Evolutionary conservation across 805 yeast genomes (phyloP), one percentile per base, ranked within the genome.

Genomic region (Saccharomycopsis selenospora): DNA sequence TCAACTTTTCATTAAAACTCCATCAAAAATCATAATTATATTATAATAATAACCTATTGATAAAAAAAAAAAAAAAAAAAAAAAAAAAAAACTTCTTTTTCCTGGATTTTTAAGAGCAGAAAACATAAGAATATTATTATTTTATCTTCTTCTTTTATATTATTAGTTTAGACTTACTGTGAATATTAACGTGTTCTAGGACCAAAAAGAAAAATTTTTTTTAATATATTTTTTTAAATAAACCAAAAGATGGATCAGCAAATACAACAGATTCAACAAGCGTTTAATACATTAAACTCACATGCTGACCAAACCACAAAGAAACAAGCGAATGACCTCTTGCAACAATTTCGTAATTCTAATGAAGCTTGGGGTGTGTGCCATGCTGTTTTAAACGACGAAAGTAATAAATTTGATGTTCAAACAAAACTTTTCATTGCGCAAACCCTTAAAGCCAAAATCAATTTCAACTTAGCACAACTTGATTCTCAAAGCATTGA

Each of bases 271-370:
- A 62, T 71, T 25, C 61, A 65, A 47, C 60, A 69, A 63, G 68
- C 75, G 36, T 66, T 78, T 60, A 59, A 58, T 48, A 69, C 76
- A 8, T 66, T 77, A 71, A 76, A 76, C 59, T 62, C 76, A 28
- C 61, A 66, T 49, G 68, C 72, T 6, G 59, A 61, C 26, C 68
- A 68, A 48, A 55, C 49, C 20, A 48, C 58, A n/a, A 74, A 76
- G 55, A 65, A 61, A 22, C 66, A 72, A 55, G 71, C 84, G 50
- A 65, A 74, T 45, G 65, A 64, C 38, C 87, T 69, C 59, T 70
- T 93, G 49, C 91, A 90, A 61, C 67, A 73, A 27, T 93, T 93
- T 66, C 97, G 93, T 65, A 83, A 89, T 61, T 80, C 90, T 0
- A 68, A 71, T 29, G 79, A 76, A 51, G 93, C 98, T 0, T 93